Conservation (phyloP, 371 early-diverging fungal genomes). For the Mucor velutinosus region DNA sequence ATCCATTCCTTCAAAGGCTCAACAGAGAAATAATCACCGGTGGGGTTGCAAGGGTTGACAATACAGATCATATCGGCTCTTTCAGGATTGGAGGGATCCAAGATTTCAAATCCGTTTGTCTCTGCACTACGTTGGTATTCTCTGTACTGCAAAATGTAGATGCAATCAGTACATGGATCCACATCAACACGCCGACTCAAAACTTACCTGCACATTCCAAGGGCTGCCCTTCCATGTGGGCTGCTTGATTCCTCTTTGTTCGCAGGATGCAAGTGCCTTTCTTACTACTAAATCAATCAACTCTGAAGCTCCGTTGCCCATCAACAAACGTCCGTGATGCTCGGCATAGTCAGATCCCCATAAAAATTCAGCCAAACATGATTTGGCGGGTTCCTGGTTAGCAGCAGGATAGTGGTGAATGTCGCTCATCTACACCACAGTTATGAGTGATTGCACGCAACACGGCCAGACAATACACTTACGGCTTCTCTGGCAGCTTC, state of each 20-base stretch:
- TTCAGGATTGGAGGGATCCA: conserved; percentile 53
- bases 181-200: not conserved
- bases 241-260: conserved; percentile 19
- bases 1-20: conserved; percentile 73
- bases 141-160: conserved; percentile 61
- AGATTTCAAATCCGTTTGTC: conserved; percentile 67
- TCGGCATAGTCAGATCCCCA: conserved; percentile 64
- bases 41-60: conserved; percentile 89
- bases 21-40: conserved; percentile 78
- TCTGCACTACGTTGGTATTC: conserved; percentile 85
- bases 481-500: conserved; percentile 75
- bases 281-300: conserved; percentile 83
- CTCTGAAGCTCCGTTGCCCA: conserved; percentile 89
- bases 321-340: conserved; percentile 59
- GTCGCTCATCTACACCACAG: conserved; percentile 51
- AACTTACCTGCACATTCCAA: conserved; percentile 68
- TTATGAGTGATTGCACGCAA: not conserved
- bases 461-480: conserved; percentile 24
- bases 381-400: conserved; percentile 86
- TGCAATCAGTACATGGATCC: not conserved
- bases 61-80: conserved; percentile 70
- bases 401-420: conserved; percentile 88
- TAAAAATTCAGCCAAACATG: conserved; percentile 76
- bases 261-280: conserved; percentile 59
- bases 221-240: conserved; percentile 83